A percentile compares a stretch with the other conserved stretches of the same genome.
These are phyloP conservation scores for Grosmannia huntii DNA, from an alignment of 2,329 filamentous ascomycete species.

Conservation along the genomic window DNA sequence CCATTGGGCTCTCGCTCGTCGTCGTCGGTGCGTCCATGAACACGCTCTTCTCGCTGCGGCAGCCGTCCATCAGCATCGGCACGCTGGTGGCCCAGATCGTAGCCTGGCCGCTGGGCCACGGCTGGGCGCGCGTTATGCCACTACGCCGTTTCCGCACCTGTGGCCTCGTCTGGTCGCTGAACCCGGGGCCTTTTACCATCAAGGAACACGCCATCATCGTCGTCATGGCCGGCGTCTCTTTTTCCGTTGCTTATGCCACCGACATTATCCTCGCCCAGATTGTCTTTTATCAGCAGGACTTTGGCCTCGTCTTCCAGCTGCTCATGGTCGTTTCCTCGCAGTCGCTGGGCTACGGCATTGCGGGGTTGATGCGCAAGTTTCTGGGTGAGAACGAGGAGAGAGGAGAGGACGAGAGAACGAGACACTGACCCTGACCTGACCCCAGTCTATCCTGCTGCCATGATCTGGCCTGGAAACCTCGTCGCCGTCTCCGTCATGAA, in stretches of 20 bases:
- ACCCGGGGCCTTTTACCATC: constrained; percentile 56
- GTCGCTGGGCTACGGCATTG: constrained; percentile 56
- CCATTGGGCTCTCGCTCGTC: constrained; percentile 44
- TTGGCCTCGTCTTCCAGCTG: constrained; percentile 53
- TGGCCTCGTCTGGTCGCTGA: constrained; percentile 44
- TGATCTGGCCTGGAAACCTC: constrained; percentile 63
- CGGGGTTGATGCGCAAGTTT: constrained; percentile 53
- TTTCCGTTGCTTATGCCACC: constrained; percentile 58
- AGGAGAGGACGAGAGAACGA: no score
- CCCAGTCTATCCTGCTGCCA: constrained; percentile 49
- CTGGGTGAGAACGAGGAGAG: no score
- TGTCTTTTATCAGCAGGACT: constrained; percentile 59
- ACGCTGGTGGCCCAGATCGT: constrained; percentile 51
- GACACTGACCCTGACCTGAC: no score
- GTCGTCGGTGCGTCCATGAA: constrained; percentile 47
- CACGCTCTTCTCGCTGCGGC: constrained; percentile 49
- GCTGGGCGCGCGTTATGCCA: constrained; percentile 46
- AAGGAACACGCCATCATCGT: constrained; percentile 59
- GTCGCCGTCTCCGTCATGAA: constrained; percentile 56
- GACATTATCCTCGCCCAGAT: constrained; percentile 61
- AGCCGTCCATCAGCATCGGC: constrained; percentile 47
- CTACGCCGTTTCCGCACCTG: constrained; percentile 35
- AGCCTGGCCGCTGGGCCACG: constrained; percentile 49
- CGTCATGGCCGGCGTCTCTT: constrained; percentile 60
- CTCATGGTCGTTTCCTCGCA: constrained; percentile 56